These are phyloP conservation scores for Catunica adiposa DNA, from an alignment of 2,329 filamentous ascomycete species.

Conservation along the genomic window DNA sequence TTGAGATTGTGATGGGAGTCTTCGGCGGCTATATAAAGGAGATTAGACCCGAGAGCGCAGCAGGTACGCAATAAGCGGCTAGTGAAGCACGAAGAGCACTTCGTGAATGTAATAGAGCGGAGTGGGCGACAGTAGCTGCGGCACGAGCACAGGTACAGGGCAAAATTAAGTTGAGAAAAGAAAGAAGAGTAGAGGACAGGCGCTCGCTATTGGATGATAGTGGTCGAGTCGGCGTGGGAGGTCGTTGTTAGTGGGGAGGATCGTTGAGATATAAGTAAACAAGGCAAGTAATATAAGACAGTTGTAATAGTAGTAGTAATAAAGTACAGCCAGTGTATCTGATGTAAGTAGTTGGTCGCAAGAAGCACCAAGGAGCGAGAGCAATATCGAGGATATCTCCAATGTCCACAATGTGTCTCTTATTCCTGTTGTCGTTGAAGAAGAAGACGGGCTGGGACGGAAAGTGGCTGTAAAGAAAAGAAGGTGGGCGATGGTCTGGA, in stretches of 20 bases:
- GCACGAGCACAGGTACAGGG: slow-evolving; percentile 4
- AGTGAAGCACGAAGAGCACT: background rate
- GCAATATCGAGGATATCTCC: background rate
- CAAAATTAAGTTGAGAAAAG: slow-evolving; percentile 6
- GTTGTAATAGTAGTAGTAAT: too few species aligned
- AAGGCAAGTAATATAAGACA: background rate
- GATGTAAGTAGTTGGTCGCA: background rate
- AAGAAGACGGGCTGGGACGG: background rate
- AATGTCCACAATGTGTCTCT: too few species aligned
- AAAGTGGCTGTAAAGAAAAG: slow-evolving; percentile 4
- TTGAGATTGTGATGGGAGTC: background rate
- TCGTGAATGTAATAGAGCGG: background rate
- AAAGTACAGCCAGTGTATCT: slow-evolving; percentile 7
- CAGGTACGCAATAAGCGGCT: background rate
- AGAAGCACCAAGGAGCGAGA: background rate
- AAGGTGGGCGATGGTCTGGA: slow-evolving; percentile 6
- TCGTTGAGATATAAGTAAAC: background rate
- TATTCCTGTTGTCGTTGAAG: background rate
- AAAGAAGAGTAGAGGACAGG: background rate
- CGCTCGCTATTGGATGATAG: background rate
- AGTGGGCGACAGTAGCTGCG: background rate
- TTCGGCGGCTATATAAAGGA: background rate
- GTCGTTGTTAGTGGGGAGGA: background rate
- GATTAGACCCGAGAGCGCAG: background rate
- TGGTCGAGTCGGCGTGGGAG: slow-evolving; percentile 3